Evolutionary conservation across 495 filamentous ascomycete genomes (phyloP), one percentile per base, ranked within the genome.

Genomic region (Neurospora hispaniola): DNA sequence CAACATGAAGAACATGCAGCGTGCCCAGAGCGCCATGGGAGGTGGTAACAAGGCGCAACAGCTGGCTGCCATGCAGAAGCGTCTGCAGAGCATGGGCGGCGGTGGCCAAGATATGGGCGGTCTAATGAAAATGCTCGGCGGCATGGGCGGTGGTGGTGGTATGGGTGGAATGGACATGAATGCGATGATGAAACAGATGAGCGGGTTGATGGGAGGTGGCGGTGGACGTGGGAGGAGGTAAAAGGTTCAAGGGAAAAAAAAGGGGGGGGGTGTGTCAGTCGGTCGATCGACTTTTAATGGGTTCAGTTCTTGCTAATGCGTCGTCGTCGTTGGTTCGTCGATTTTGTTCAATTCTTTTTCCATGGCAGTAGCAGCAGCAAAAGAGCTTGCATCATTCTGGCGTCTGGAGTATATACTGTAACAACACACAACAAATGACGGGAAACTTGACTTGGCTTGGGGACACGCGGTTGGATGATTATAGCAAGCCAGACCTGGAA

Each of bases 21-120:
- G 90, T 31, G 94, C 94, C 3, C 95, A 98, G 84, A 91, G 91
- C 46, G 93, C 92, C 74, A 91, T 97, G 89, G 92, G 90, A 69
- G 94, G 95, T 69, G 84, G 81, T 20, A 97, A 97, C 84, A 92
- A 93, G 78, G 86, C 92, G 27, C 94, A 97, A 80, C 96, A 98
- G 85, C 88, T 98, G 85, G 96, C 95, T 0, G 96, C 96, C 27
- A 97, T 98, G 95, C 96, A 99, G 84, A 96, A 96, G 82, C 86
- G 94, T 18, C 86, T 99, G 85, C 91, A 93, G 76, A 92, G 92
- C 76, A 96, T 98, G 92, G 96, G 96, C 23, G 92, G 91, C 54
- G 88, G 76, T n/a, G 83, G 81, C 16, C 89, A 90, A 27, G 92
- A 93, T 75, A 92, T 96, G 89, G 87, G 87, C 43, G 90, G 89